These are phyloP conservation scores for Clonostachys rosea DNA, from an alignment of 2,329 filamentous ascomycete species.

Conservation along the genomic window DNA sequence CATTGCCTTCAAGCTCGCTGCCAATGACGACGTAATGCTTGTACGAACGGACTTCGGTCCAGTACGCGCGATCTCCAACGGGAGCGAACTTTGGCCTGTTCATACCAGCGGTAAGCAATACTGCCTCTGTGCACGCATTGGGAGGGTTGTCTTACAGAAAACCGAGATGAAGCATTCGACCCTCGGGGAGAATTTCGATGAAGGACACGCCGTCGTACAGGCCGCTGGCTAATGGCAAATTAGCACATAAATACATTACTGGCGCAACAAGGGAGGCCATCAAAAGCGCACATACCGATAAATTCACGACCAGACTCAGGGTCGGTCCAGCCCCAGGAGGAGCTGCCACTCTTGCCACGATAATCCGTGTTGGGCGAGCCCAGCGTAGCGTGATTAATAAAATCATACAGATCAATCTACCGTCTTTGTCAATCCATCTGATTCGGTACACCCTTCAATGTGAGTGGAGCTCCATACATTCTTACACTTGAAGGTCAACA, in stretches of 20 bases:
- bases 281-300: background rate
- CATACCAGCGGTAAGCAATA: background rate
- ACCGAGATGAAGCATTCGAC: slow-evolving; percentile 35
- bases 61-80: slow-evolving; percentile 10
- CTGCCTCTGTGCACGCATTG: background rate
- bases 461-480: slow-evolving; percentile 5
- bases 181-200: slow-evolving; percentile 32
- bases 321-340: slow-evolving; percentile 35
- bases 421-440: background rate
- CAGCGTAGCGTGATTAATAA: slow-evolving; percentile 44
- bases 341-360: slow-evolving; percentile 14
- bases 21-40: slow-evolving; percentile 25
- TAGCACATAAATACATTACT: background rate
- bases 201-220: slow-evolving; percentile 35
- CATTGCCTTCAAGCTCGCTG: slow-evolving; percentile 37
- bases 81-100: slow-evolving; percentile 5
- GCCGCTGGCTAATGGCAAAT: slow-evolving; percentile 5
- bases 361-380: slow-evolving; percentile 28
- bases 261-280: background rate
- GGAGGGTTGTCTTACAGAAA: slow-evolving; percentile 18
- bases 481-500: slow-evolving; percentile 14
- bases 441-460: background rate
- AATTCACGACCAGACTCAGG: slow-evolving; percentile 23
- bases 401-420: slow-evolving; percentile 47
- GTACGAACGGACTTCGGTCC: slow-evolving; percentile 28